Base-by-base conservation (phyloP, 306 rosid genomes). In the Sphenostylis stenocarpa region DNA sequence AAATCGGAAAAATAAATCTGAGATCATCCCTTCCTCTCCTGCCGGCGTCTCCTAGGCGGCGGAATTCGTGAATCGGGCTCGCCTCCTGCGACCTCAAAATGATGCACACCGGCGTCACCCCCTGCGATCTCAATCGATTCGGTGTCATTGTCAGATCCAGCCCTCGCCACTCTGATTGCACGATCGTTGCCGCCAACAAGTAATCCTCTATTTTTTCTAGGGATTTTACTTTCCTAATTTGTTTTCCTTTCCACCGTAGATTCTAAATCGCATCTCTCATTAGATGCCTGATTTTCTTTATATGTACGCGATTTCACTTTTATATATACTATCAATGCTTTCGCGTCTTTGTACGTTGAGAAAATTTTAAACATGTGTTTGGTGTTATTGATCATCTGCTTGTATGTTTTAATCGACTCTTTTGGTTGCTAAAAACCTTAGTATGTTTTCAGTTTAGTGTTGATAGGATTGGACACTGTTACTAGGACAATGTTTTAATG, bases 21-120 rank as follows among this genome's bases (percentile, higher is more conserved):
- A 29, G 33, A 2, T 97, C 96, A 0, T 85, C 94, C 4, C 94
- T 26, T 70, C 85, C 57, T 78, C 98, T 1, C 88, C 92, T 4
- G 72, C 80, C 63, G 94, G 97, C 21, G 67, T 94, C 3, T 89
- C 97, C 2, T 90, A 91, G 90, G 65, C 96, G 24, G 96, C 93
- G 44, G 97, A 94, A 84, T 94, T 71, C 72, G 96, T 91, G 67
- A 90, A 92, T 96, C 49, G 99, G 98, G 1, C 97, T 96, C 3
- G 98, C 99, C 10, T 96, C 98, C 77, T 96, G 96, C 86, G 98
- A 98, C 60, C 98, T 92, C 12, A 98, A 96, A 84, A 96, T 96
- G 98, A 96, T 92, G 98, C 99, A 96, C 83, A 89, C 98, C 3
- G 98, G 98, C 14, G 96, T 90, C 7, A 81, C 97, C 41, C 94